Conservation (phyloP, 257 asterid species). For the Nicotiana obtusifolia region DNA sequence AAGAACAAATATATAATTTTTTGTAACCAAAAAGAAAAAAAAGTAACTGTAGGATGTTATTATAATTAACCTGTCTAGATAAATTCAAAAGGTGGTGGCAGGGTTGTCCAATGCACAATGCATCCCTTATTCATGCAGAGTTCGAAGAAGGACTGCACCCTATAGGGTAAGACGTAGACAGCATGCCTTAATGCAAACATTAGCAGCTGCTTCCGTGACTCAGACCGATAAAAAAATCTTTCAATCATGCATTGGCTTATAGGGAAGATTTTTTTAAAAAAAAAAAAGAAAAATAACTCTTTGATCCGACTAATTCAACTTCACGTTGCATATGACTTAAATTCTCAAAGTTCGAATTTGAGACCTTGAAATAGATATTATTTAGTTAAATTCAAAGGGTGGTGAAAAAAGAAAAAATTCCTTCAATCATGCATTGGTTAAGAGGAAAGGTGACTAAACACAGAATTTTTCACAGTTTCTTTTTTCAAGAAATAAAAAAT, state of each 20-base stretch:
- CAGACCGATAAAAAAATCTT: conserved; percentile 8
- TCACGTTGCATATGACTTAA: too few species aligned
- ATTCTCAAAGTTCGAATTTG: too few species aligned
- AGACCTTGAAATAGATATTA: neutral
- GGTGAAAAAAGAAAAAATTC: conserved; percentile 28
- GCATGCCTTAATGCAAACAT: too few species aligned
- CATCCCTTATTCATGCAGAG: too few species aligned
- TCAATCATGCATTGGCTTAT: conserved; percentile 46
- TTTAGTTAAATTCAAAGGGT: conserved; percentile 22
- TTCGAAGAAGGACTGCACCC: too few species aligned
- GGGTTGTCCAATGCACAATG: accelerated
- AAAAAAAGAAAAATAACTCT: too few species aligned
- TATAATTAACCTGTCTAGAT: neutral
- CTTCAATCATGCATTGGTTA: conserved; percentile 45
- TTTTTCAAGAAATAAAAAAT: conserved; percentile 20
- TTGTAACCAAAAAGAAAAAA: neutral
- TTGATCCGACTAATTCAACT: too few species aligned
- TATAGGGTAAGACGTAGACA: too few species aligned
- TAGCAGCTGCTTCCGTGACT: too few species aligned
- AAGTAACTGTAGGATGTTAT: neutral
- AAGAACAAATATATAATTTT: conserved; percentile 31
- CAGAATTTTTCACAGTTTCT: conserved; percentile 17
- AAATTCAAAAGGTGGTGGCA: conserved; percentile 24
- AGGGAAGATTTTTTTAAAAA: neutral
- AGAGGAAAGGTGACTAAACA: conserved; percentile 12